Evolutionary conservation across 192 early-diverging fungal species (phyloP).

Genomic region (Obelidium mucronatum): DNA sequence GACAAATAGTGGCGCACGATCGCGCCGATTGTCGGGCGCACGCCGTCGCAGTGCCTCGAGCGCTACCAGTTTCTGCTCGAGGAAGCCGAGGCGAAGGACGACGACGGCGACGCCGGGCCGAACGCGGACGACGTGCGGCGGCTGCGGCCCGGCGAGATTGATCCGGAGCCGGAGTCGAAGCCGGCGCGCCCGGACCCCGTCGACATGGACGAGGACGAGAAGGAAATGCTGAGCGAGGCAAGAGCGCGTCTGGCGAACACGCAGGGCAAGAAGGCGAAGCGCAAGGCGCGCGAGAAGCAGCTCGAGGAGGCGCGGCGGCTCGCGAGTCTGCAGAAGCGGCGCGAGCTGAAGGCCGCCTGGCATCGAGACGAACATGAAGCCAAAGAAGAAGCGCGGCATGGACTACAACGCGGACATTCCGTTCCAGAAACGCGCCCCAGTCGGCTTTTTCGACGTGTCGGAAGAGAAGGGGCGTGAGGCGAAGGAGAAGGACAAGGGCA

Average conservation of each 20-base stretch:
- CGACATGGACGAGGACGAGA: constrained; percentile 98
- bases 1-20: constrained; percentile 86
- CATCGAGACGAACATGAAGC: constrained; percentile 72
- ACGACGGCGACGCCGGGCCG: constrained; percentile 69
- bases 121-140: constrained; percentile 85
- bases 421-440: constrained; percentile 84
- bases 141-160: constrained; percentile 94
- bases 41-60: constrained; percentile 96
- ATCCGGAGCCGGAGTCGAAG: constrained; percentile 95
- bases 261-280: constrained; percentile 98
- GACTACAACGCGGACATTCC: constrained; percentile 98
- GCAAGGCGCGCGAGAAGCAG: constrained; percentile 97
- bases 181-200: constrained; percentile 98
- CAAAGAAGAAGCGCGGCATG: constrained; percentile 73
- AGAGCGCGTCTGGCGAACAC: constrained; percentile 98
- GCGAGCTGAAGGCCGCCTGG: constrained; percentile 98
- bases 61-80: constrained; percentile 94
- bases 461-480: constrained; percentile 80
- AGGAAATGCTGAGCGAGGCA: constrained; percentile 99
- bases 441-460: constrained; percentile 92
- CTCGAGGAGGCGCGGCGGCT: constrained; percentile 94
- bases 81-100: constrained; percentile 90
- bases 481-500: constrained; percentile 62
- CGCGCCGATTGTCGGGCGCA: constrained; percentile 96
- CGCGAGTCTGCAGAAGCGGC: constrained; percentile 88